Base-by-base conservation (phyloP, 116 monocot species). In the Thalassia testudinum region DNA sequence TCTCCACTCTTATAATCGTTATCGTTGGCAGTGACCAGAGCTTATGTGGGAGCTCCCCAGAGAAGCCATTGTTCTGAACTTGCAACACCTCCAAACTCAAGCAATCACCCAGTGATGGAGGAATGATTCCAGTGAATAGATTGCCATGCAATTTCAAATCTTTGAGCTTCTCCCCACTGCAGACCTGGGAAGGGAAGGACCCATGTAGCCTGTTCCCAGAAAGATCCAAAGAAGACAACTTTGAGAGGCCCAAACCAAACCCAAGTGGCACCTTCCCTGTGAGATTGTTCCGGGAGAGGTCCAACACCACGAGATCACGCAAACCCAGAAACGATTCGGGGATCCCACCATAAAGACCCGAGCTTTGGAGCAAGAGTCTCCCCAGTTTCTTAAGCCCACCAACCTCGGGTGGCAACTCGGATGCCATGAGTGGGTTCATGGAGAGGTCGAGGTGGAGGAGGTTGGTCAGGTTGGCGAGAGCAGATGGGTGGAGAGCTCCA, bases 141-240 rank as follows among this genome's bases (percentile, higher is more conserved):
- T 83, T 83, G 6, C 67, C 40, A 56, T 66, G 61, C 42, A 83
- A 68, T 24, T 66, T 65, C 20, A 83, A 43, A 24, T 75, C 71
- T 14, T 43, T 29, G 37, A 83, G 72, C 21, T 52, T 40, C 57
- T 69, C 66, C 1, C 75, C 78, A 51, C 58, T n/a, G 61, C 83
- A 83, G 11, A 75, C 56, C 34, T 73, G 73, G 28, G 24, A 12
- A 27, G 85, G 85, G 54, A 85, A 85, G 11, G 70, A 47, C 19
- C 85, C 85, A 48, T 66, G 73, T 2, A 85, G 62, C 21, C 25
- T 73, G 60, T 85, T 85, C 67, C 65, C 69, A 21, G 85, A 85
- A 19, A 85, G 61, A 62, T 85, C 85, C 34, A 85, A 12, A 47
- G 70, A 70, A 5, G 53, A 23, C 59, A 85, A 57, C 53, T 76